Percentiles rank a stretch among this genome's conserved stretches.
phyloP scores from a whole-genome alignment of 2,329 filamentous ascomycete genomes.

The Leptographium lundbergii region DNA sequence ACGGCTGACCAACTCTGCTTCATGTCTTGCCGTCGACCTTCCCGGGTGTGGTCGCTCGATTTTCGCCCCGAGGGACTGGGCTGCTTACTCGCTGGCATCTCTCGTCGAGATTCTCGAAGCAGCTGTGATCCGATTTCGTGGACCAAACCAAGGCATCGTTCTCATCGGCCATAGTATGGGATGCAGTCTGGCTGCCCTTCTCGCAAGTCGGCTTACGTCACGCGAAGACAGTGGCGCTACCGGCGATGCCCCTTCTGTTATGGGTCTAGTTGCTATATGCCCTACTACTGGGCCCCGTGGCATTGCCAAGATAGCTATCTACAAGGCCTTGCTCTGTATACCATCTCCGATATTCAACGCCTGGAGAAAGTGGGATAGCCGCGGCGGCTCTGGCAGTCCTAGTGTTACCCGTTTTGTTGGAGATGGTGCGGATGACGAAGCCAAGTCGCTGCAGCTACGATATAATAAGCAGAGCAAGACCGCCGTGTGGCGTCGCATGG shows the following conservation, averaged over 20 bases:
- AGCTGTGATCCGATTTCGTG: constrained; percentile 62
- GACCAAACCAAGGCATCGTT: constrained; percentile 60
- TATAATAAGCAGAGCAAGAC: constrained; percentile 79
- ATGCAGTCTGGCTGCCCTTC: constrained; percentile 59
- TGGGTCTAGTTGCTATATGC: constrained; percentile 67
- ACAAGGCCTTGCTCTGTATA: constrained; percentile 50
- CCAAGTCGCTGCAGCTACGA: constrained; percentile 53
- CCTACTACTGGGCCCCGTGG: constrained; percentile 55
- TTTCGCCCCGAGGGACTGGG: constrained; percentile 58
- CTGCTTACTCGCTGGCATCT: constrained; percentile 67
- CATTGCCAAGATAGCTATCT: constrained; percentile 34
- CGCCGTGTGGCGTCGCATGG: constrained; percentile 72
- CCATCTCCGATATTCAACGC: constrained; percentile 64
- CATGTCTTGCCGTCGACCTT: constrained; percentile 78
- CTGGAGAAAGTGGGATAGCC: constrained; percentile 64
- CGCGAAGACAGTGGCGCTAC: constrained; percentile 19
- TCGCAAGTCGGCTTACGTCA: constrained; percentile 40
- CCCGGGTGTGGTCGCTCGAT: constrained; percentile 78
- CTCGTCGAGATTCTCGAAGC: constrained; percentile 62
- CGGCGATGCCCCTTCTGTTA: constrained; percentile 24
- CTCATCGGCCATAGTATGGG: constrained; percentile 87
- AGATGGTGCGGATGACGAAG: constrained; percentile 48
- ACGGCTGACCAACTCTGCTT: constrained; percentile 69
- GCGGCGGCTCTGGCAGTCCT: constrained; percentile 63
- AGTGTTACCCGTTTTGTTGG: constrained; percentile 74